Conservation (phyloP, 2,329 filamentous ascomycete genomes). For the Verticillium nubilum region DNA sequence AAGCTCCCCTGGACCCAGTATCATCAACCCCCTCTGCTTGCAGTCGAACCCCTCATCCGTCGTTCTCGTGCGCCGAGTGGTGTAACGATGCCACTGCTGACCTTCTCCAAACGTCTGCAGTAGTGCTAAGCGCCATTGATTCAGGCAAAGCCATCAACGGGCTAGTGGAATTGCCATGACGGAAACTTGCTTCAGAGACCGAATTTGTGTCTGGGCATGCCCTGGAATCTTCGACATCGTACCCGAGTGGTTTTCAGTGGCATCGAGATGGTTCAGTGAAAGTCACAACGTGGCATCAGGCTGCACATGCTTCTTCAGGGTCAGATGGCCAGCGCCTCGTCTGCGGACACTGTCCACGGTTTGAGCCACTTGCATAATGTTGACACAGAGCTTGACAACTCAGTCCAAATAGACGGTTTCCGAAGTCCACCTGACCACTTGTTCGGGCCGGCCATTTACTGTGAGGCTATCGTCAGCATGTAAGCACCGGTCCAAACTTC, state of each 20-base stretch:
- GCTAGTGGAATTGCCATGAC: background rate
- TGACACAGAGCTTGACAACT: background rate
- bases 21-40: background rate
- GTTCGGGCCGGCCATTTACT: background rate
- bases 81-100: background rate
- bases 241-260: background rate
- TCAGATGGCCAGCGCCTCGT: background rate
- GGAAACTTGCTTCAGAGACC: background rate
- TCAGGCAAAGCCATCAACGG: background rate
- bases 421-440: background rate
- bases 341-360: background rate
- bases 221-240: background rate
- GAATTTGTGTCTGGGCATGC: background rate
- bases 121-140: background rate
- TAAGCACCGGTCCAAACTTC: background rate
- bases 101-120: background rate
- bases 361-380: background rate
- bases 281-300: background rate
- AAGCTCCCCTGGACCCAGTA: background rate
- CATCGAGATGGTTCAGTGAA: background rate
- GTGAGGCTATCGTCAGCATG: background rate
- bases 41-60: background rate
- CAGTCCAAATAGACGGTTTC: background rate
- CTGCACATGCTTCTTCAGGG: background rate
- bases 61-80: background rate